These are phyloP conservation scores for Trametes punicea DNA, from an alignment of 768 basidiomycete genomes.

Conservation along the genomic window DNA sequence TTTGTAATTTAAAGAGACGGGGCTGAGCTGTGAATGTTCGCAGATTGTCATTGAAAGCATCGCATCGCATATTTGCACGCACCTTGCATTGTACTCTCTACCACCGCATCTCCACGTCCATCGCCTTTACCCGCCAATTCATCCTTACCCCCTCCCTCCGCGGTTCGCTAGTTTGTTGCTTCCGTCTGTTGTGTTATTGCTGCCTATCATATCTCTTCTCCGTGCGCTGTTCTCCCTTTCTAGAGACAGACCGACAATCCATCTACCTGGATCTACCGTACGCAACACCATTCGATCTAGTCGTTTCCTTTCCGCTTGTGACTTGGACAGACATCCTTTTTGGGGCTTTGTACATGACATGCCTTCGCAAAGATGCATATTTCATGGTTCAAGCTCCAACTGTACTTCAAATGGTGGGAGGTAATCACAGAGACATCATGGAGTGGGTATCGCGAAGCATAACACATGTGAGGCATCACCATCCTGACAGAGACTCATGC, in stretches of 20 bases:
- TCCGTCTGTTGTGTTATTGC: slow-evolving; percentile 21
- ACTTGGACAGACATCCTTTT: slow-evolving; percentile 1
- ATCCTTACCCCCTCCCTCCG: neutral
- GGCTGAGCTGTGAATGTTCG: slow-evolving; percentile 16
- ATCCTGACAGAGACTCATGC: neutral
- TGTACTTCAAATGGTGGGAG: too few relatives aligned
- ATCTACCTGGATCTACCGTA: slow-evolving; percentile 19
- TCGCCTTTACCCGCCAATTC: neutral
- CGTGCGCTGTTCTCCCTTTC: neutral
- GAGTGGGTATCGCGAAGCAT: neutral
- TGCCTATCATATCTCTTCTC: slow-evolving; percentile 12
- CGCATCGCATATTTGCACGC: slow-evolving; percentile 19
- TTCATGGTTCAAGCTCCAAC: too few relatives aligned
- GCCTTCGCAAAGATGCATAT: too few relatives aligned
- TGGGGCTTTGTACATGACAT: too few relatives aligned
- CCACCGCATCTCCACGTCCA: neutral
- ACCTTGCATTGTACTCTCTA: slow-evolving; percentile 14
- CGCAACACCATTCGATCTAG: slow-evolving; percentile 9
- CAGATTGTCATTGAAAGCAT: slow-evolving; percentile 10
- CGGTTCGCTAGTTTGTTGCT: neutral
- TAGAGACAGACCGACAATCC: slow-evolving; percentile 7
- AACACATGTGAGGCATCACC: neutral
- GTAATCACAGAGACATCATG: too few relatives aligned
- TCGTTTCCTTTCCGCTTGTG: neutral
- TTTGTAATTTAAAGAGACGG: slow-evolving; percentile 19